phyloP scores from a whole-genome alignment of 1,139 yeast genomes.

The Pneumocystis murina region DNA sequence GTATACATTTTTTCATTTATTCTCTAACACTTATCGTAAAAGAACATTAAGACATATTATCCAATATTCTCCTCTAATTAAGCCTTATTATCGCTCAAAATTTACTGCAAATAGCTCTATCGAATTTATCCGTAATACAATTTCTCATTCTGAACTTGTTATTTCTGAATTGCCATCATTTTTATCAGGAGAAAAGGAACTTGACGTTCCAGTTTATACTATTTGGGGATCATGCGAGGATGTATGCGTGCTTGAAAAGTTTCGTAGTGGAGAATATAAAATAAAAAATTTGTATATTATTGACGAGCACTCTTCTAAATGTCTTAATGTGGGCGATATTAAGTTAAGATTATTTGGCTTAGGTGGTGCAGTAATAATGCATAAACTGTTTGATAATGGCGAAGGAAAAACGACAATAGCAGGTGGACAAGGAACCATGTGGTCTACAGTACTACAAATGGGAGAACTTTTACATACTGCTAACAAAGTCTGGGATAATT shows the following conservation, averaged over 20 bases:
- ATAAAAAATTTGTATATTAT: constrained; percentile 46
- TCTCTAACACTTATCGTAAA: not conserved
- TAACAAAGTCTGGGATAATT: constrained; percentile 26
- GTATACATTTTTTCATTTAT: constrained; percentile 8
- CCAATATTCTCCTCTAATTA: constrained; percentile 47
- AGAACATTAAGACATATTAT: constrained; percentile 43
- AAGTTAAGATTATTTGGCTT: constrained; percentile 48
- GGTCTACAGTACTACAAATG: constrained; percentile 59
- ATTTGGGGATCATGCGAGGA: constrained; percentile 68
- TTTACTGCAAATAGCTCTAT: constrained; percentile 14
- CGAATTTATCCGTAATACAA: constrained; percentile 6
- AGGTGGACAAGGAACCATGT: constrained; percentile 61
- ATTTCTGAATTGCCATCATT: constrained; percentile 43
- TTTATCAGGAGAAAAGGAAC: constrained; percentile 31
- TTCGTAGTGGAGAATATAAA: constrained; percentile 37
- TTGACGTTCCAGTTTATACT: constrained; percentile 58
- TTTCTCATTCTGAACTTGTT: constrained; percentile 19
- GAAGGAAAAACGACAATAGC: constrained; percentile 31
- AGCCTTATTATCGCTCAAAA: constrained; percentile 18
- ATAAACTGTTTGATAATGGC: constrained; percentile 58
- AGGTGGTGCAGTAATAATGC: constrained; percentile 57
- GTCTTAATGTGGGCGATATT: constrained; percentile 28
- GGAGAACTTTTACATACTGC: constrained; percentile 45
- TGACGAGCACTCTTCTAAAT: constrained; percentile 34
- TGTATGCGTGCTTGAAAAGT: constrained; percentile 45